Percentiles rank a stretch among this genome's conserved stretches.
Evolutionary conservation across 1,284 basidiomycete species (phyloP).

Genomic region (Mycena sp.): DNA sequence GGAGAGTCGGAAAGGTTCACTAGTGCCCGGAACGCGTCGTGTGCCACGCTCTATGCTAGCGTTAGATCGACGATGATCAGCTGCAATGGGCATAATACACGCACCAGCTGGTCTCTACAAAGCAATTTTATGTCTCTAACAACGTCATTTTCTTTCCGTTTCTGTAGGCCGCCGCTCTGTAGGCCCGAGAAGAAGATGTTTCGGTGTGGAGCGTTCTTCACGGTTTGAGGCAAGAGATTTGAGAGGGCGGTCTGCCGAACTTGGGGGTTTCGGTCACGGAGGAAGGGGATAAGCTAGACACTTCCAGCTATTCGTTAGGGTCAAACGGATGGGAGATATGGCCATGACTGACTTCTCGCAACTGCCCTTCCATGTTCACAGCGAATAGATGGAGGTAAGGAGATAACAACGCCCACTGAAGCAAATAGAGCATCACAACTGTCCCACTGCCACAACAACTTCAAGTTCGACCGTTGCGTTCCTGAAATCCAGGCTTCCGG

Average conservation of each 20-base stretch:
- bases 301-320: conserved; percentile 23
- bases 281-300: conserved; percentile 80
- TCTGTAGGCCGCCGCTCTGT: conserved; percentile 64
- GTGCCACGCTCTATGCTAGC: conserved; percentile 78
- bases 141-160: conserved; percentile 71
- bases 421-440: too few relatives aligned
- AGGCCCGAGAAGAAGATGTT: conserved; percentile 77
- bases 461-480: too few relatives aligned
- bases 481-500: too few relatives aligned
- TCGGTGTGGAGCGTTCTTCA: conserved; percentile 75
- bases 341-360: conserved; percentile 60
- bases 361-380: conserved; percentile 62
- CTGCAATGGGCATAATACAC: conserved; percentile 36
- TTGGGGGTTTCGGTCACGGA: conserved; percentile 88
- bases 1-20: conserved; percentile 94
- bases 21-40: conserved; percentile 94
- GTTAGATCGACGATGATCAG: conserved; percentile 23
- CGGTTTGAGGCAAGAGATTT: conserved; percentile 85
- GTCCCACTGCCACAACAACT: too few relatives aligned
- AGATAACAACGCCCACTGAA: too few relatives aligned
- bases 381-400: too few relatives aligned
- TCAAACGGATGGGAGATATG: conserved; percentile 19
- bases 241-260: conserved; percentile 88
- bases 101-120: conserved; percentile 86
- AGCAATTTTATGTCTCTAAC: conserved; percentile 84